These are phyloP conservation scores for Claviceps humidiphila DNA, from an alignment of 2,329 filamentous ascomycete species.

Conservation along the genomic window DNA sequence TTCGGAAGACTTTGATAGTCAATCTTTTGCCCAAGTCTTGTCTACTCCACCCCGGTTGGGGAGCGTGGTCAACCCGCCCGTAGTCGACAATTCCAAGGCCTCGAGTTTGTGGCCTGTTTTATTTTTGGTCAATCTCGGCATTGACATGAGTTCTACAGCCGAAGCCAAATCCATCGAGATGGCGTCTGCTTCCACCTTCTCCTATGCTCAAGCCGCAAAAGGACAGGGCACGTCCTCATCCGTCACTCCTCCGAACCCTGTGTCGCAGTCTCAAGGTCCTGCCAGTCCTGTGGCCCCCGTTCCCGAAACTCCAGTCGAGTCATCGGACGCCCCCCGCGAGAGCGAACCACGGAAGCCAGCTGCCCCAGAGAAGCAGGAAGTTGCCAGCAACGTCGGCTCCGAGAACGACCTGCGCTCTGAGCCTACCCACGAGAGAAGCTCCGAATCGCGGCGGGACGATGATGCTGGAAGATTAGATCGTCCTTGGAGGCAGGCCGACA, in stretches of 20 bases:
- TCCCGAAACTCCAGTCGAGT: constrained; percentile 14
- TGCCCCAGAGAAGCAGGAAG: constrained; percentile 20
- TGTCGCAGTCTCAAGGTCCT: constrained; percentile 14
- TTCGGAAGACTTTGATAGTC: neutral
- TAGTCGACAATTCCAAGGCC: constrained; percentile 3
- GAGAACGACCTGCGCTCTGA: constrained; percentile 24
- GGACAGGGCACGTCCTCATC: constrained; percentile 42
- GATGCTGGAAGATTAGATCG: constrained; percentile 25
- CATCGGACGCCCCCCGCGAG: constrained; percentile 12
- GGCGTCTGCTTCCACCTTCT: constrained; percentile 55
- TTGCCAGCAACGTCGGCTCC: constrained; percentile 22
- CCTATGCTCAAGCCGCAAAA: constrained; percentile 91
- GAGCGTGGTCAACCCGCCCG: constrained; percentile 8
- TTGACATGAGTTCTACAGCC: constrained; percentile 13
- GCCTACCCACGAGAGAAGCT: constrained; percentile 18
- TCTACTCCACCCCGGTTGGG: constrained; percentile 8
- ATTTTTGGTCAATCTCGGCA: neutral
- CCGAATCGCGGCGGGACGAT: constrained; percentile 25
- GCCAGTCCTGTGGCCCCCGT: constrained; percentile 13
- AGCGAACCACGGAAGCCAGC: constrained; percentile 10
- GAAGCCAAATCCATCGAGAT: constrained; percentile 25
- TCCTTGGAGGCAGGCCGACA: constrained; percentile 29
- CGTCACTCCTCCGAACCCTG: constrained; percentile 14
- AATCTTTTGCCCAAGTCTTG: constrained; percentile 1
- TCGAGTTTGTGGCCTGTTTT: neutral